Evolutionary conservation across 257 asterid genomes (phyloP), one percentile per base, ranked within the genome.

Genomic region (Ajuga chamaepitys): DNA sequence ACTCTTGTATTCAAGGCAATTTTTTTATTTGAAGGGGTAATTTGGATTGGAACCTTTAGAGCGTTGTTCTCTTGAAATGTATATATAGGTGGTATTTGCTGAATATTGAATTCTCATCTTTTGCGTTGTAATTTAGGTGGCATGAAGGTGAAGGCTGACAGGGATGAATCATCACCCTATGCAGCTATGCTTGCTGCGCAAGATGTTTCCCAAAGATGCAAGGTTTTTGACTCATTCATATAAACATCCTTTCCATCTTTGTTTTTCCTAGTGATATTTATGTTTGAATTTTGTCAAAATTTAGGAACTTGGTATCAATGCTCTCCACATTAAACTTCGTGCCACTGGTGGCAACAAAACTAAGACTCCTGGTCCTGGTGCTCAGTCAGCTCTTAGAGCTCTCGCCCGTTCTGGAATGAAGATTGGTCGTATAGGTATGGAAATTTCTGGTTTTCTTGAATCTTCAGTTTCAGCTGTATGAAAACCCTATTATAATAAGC

Each of bases 111-210:
- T 26, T 16, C n/a, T n/a, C 4, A 17, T 25, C 7, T 5, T 53
- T 30, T n/a, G n/a, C n/a, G 14, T 3, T 8, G 42, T 46, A 6
- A 10, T 40, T 12, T 42, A 91, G 97, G 97, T 66, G 97, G 97
- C 0, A 91, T 91, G 97, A 88, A 91, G 77, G 97, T 91, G 25
- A 91, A 91, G 72, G 97, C 97, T 61, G 97, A 91, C 45, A 86
- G 97, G 47, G 97, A 91, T 50, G 97, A 91, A 62, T 91, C 97
- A 42, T 91, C 97, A 25, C 97, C 97, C 1, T 90, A 90, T 62
- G 97, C 97, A 1, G 97, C 97, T 75, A 90, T 90, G 97, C 96
- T 90, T 82, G 97, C 97, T 18, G 97, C 97, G 17, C 97, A 90
- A 46, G 97, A 90, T 70, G 86, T 90, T 38, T 70, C 97, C 16